Conservation (phyloP, 1,139 yeast species). For the Kurtzmaniella quercitrusa region DNA sequence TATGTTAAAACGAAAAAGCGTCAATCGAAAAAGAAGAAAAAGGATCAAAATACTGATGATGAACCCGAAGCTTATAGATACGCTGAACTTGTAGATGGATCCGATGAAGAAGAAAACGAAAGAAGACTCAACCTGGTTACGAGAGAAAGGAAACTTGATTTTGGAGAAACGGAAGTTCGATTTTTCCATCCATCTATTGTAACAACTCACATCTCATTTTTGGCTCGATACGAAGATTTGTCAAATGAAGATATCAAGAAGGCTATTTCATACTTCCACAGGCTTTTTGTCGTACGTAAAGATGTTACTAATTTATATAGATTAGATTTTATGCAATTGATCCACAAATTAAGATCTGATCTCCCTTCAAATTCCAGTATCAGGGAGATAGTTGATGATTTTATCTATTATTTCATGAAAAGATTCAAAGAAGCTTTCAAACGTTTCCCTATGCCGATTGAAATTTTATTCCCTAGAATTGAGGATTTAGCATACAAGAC, state of each 20-base stretch:
- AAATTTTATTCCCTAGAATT: slow-evolving; percentile 62
- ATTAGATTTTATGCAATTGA: slow-evolving; percentile 61
- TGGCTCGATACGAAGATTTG: slow-evolving; percentile 59
- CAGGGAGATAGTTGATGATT: slow-evolving; percentile 59
- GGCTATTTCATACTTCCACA: slow-evolving; percentile 67
- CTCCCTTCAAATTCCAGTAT: slow-evolving; percentile 34
- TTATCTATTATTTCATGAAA: slow-evolving; percentile 64
- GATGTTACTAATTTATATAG: slow-evolving; percentile 64
- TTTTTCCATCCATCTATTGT: slow-evolving; percentile 42
- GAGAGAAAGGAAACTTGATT: slow-evolving; percentile 51
- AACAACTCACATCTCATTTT: slow-evolving; percentile 48
- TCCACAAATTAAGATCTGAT: slow-evolving; percentile 27
- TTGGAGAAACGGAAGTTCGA: slow-evolving; percentile 33
- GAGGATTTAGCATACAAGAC: slow-evolving; percentile 38
- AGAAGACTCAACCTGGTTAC: slow-evolving; percentile 25
- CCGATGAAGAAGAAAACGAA: slow-evolving; percentile 35
- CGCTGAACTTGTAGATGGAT: slow-evolving; percentile 36
- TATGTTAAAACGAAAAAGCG: slow-evolving; percentile 49
- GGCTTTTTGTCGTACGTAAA: slow-evolving; percentile 58
- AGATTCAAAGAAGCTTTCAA: slow-evolving; percentile 48
- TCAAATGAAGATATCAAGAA: slow-evolving; percentile 56
- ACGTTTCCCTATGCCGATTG: slow-evolving; percentile 59
- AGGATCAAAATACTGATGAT: slow-evolving; percentile 23
- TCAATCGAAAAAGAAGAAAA: slow-evolving; percentile 17
- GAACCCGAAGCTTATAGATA: slow-evolving; percentile 21